phyloP scores from a whole-genome alignment of 2,329 filamentous ascomycete species.

The Xenoacremonium recifei region DNA sequence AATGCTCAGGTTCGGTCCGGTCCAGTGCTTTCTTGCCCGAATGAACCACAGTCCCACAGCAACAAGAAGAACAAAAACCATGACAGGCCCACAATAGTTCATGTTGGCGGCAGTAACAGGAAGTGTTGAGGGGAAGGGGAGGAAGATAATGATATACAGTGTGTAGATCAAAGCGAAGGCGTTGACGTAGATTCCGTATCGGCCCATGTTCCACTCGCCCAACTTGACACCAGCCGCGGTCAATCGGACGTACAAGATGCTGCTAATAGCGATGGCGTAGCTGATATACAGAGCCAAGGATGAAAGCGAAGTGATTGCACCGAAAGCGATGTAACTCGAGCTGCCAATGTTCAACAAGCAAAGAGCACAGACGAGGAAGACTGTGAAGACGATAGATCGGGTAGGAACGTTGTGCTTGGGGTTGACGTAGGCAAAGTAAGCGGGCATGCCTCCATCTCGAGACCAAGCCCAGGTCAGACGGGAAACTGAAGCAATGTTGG shows the following conservation, averaged over 20 bases:
- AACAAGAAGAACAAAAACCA: conserved; percentile 17
- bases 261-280: conserved; percentile 22
- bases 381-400: conserved; percentile 19
- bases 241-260: conserved; percentile 21
- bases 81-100: conserved; percentile 25
- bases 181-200: conserved; percentile 16
- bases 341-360: conserved; percentile 25
- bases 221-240: conserved; percentile 12
- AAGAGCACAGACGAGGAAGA: conserved; percentile 23
- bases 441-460: conserved; percentile 23
- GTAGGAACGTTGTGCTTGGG: conserved; percentile 21
- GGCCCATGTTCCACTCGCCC: conserved; percentile 23
- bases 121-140: conserved; percentile 22
- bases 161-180: conserved; percentile 21
- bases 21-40: conserved; percentile 21
- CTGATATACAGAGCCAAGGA: conserved; percentile 24
- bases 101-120: conserved; percentile 20
- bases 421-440: conserved; percentile 22
- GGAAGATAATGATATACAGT: conserved; percentile 22
- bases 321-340: conserved; percentile 23
- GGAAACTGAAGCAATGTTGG: conserved; percentile 9
- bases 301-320: conserved; percentile 21
- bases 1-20: conserved; percentile 21
- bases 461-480: conserved; percentile 25
- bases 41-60: conserved; percentile 18